Evolutionary conservation across 164 flowering plant genomes (phyloP), one percentile per base, ranked within the genome.

Genomic region (Chimonanthus salicifolius): DNA sequence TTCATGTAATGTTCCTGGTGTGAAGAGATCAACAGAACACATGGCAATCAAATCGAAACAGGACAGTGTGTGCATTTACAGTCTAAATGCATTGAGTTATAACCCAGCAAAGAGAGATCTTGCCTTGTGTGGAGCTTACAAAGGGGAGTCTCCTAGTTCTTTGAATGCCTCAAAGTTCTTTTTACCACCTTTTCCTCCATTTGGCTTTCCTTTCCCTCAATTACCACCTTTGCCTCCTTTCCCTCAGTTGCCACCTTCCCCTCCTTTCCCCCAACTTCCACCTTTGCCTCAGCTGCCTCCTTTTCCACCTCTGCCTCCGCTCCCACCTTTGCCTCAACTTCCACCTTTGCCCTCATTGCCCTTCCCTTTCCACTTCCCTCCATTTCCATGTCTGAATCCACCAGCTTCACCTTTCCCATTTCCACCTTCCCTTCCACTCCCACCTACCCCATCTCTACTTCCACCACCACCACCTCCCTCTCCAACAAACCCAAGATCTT

Each of bases 21-120:
- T 63, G 44, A 63, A 63, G 66, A 63, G 18, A 20, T 63, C 66
- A 63, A 63, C 66, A 33, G 46, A 63, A 21, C 66, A 63, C 44
- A 63, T 63, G 33, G 66, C 66, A 63, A 63, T 63, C 66, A 63
- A 63, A 63, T 63, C 66, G 44, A 63, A 63, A 63, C 87, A 85
- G 70, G 84, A 79, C 6, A 85, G 82, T 71, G 77, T 73, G 10
- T 87, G 94, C 75, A 81, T 85, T 33, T 89, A 84, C 78, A 83
- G 88, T 80, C 72, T 80, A 20, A 74, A 64, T 58, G 68, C 80
- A 47, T 49, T 91, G 82, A 88, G 79, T 78, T 91, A 71, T 69
- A 85, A 74, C 78, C 92, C 89, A 67, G 69, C 80, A 18, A 67
- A 79, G 44, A 83, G 68, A 47, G 77, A 85, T 67, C 21, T 49